These are phyloP conservation scores for Nothophoma quercina DNA, from an alignment of 2,329 filamentous ascomycete species.

Conservation along the genomic window DNA sequence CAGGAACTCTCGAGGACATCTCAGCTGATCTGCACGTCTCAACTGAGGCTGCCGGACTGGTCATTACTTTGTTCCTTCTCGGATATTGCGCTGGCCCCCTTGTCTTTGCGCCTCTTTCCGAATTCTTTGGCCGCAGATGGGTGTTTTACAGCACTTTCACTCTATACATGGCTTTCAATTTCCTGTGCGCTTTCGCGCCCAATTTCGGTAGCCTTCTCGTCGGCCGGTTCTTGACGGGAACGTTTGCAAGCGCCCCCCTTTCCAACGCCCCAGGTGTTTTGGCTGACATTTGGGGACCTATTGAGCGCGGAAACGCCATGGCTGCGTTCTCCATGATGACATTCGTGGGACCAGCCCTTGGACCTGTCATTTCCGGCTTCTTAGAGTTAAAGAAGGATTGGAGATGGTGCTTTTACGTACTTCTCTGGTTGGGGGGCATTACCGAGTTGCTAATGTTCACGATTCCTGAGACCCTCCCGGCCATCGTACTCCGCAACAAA, in stretches of 20 bases:
- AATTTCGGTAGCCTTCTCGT: constrained; percentile 63
- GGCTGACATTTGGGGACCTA: constrained; percentile 62
- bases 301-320: constrained; percentile 63
- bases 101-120: constrained; percentile 70
- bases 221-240: constrained; percentile 64
- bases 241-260: constrained; percentile 59
- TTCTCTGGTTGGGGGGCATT: constrained; percentile 10
- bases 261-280: constrained; percentile 59
- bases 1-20: constrained; percentile 3
- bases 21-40: constrained; percentile 11
- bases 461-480: constrained; percentile 2
- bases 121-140: constrained; percentile 67
- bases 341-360: constrained; percentile 62
- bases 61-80: constrained; percentile 69
- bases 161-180: constrained; percentile 57
- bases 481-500: constrained; percentile 12
- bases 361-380: constrained; percentile 65
- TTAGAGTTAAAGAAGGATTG: constrained; percentile 61
- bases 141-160: constrained; percentile 58
- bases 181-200: constrained; percentile 63
- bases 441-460: constrained; percentile 14
- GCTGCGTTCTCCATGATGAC: constrained; percentile 62
- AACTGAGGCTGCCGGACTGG: constrained; percentile 54
- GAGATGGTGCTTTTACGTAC: constrained; percentile 14
- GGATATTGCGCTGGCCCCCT: constrained; percentile 70